Evolutionary conservation across 768 basidiomycete genomes (phyloP).

Genomic region (Suillus lakei): DNA sequence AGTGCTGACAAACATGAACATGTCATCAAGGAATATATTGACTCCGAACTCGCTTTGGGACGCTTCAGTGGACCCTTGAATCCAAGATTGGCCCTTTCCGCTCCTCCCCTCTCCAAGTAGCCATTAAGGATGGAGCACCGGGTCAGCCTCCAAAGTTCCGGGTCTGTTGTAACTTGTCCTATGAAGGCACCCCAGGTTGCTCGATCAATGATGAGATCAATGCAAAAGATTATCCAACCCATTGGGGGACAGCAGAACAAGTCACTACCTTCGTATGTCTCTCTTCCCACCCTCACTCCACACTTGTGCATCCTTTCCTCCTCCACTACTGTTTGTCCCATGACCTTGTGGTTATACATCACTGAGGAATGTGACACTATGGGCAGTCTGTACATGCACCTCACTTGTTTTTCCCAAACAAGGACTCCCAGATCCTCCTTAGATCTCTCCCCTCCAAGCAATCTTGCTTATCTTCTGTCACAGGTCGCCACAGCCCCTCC

Average conservation of each 20-base stretch:
- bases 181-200: conserved; percentile 4
- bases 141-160: conserved; percentile 13
- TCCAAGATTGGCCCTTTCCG: not conserved
- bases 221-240: too few species aligned
- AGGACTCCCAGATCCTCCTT: too few species aligned
- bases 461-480: not conserved
- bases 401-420: too few species aligned
- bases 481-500: not conserved
- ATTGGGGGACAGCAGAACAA: too few species aligned
- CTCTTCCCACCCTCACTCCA: too few species aligned
- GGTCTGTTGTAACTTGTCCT: conserved; percentile 28
- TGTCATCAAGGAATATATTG: conserved; percentile 13
- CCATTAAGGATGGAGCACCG: not conserved
- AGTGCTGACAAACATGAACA: conserved; percentile 7
- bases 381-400: too few species aligned
- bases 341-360: too few species aligned
- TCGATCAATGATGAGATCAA: conserved; percentile 17
- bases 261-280: too few species aligned
- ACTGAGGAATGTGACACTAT: too few species aligned
- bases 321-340: too few species aligned
- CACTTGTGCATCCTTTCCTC: too few species aligned
- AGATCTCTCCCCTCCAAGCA: not conserved
- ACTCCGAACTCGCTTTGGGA: conserved; percentile 6
- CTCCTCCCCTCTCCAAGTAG: conserved; percentile 3
- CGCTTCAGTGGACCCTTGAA: conserved; percentile 15